phyloP scores from a whole-genome alignment of 2,329 filamentous ascomycete species.

The Diaporthe sp. region DNA sequence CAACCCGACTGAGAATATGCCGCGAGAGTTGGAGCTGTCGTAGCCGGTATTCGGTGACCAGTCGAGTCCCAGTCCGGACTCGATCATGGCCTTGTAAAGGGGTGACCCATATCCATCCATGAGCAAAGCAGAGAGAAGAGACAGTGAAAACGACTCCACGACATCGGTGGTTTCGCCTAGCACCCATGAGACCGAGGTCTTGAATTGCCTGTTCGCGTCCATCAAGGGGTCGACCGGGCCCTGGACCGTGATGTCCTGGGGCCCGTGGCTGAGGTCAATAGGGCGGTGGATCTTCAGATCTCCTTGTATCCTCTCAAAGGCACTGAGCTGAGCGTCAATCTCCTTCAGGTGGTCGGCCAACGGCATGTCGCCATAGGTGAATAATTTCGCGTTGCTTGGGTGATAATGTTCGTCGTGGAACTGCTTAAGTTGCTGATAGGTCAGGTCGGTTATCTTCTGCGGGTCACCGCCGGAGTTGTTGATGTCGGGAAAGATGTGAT shows the following conservation, averaged over 20 bases:
- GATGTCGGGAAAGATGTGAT: constrained; percentile 92
- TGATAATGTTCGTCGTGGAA: constrained; percentile 97
- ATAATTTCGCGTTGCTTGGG: constrained; percentile 94
- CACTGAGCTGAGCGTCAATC: constrained; percentile 77
- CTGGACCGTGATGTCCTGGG: constrained; percentile 75
- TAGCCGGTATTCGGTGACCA: constrained; percentile 96
- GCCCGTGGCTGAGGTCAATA: constrained; percentile 74
- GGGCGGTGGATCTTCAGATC: constrained; percentile 82
- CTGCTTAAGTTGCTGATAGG: constrained; percentile 85
- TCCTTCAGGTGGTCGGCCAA: constrained; percentile 83
- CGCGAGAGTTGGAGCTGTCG: constrained; percentile 79
- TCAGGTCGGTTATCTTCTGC: constrained; percentile 94
- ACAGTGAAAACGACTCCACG: constrained; percentile 88
- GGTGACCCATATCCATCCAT: constrained; percentile 97
- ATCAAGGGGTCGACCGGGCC: constrained; percentile 91
- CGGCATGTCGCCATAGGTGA: constrained; percentile 96
- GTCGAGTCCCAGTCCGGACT: constrained; percentile 89
- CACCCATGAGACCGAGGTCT: constrained; percentile 94
- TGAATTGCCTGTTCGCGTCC: constrained; percentile 87
- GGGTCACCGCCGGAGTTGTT: constrained; percentile 98
- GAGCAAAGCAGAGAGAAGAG: constrained; percentile 83
- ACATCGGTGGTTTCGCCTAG: constrained; percentile 85
- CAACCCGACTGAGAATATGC: constrained; percentile 90
- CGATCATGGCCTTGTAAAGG: constrained; percentile 87
- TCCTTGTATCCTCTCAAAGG: constrained; percentile 76